Base-by-base conservation (phyloP, 1,284 basidiomycete species). In the Ganoderma lingzhi region DNA sequence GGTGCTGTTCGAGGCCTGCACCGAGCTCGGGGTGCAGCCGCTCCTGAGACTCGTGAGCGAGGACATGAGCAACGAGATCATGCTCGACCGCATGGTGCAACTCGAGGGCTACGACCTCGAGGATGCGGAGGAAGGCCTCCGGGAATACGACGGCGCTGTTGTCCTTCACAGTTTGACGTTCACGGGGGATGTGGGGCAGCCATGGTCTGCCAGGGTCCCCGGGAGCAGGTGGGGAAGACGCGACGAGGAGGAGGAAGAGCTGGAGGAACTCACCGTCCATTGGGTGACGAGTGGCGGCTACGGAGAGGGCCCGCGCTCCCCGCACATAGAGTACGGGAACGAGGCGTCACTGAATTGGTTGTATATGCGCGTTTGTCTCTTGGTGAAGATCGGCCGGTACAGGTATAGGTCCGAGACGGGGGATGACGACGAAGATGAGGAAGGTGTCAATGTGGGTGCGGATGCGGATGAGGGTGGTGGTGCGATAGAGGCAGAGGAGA, bases 1-100 rank as follows among this genome's bases (percentile, higher is more conserved):
- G n/a, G 65, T 51, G 9, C 69, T 70, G 8, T 64, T 30, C 37
- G 6, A 19, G 35, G 68, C 64, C 9, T 63, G 56, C 58, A 8
- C 14, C 14, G 56, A n/a, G 55, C 44, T 64, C 10, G 69, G 58
- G 8, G 35, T 64, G 23, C 6, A 39, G 30, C 62, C 65, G 12
- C 23, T 6, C 30, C 65, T 70, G 17, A 62, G 58, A 17, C 45
- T 67, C 32, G 23, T 64, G 15, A n/a, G 41, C 37, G 41, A 67
- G 14, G 32, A 32, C 23, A 15, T 37, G 30, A 28, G 60, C 15
- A 14, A 10, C 53, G 37, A 37, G 19, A 45, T 62, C n/a, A 4
- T 28, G 23, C 28, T 42, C n/a, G 42, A 44, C 28, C 8, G 28
- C 17, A 45, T 44, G 61, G 30, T 62, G 23, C n/a, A 42, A 9